Percentiles rank a stretch among this genome's conserved stretches.
Conservation (phyloP, 2,329 filamentous ascomycete species). For the Leptographium lundbergii region DNA sequence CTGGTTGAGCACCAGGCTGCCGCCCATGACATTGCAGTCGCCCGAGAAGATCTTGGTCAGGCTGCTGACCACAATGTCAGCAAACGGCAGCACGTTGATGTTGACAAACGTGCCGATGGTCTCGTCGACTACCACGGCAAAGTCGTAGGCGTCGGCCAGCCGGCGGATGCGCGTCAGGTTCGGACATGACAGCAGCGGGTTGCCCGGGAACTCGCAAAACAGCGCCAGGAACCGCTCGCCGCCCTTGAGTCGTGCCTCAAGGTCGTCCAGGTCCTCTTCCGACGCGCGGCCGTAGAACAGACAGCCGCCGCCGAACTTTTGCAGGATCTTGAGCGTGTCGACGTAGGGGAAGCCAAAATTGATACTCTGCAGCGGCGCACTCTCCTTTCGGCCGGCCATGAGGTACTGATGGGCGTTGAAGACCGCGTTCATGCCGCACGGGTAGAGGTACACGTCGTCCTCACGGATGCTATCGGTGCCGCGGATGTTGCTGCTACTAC, state of each 20-base stretch:
- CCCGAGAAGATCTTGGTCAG: conserved; percentile 96
- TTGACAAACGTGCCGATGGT: conserved; percentile 96
- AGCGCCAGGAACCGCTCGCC: conserved; percentile 72
- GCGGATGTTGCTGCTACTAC: conserved; percentile 29
- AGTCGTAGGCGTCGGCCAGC: conserved; percentile 73
- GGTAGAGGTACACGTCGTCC: conserved; percentile 79
- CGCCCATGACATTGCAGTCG: conserved; percentile 97
- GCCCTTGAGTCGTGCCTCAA: conserved; percentile 55
- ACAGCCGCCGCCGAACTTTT: conserved; percentile 88
- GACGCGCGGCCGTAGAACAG: conserved; percentile 78
- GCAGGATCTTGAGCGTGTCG: conserved; percentile 84
- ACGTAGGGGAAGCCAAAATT: conserved; percentile 97
- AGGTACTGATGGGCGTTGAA: conserved; percentile 75
- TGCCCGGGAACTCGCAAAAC: conserved; percentile 92
- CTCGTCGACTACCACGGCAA: conserved; percentile 86
- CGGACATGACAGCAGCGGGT: conserved; percentile 76
- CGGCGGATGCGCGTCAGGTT: conserved; percentile 69
- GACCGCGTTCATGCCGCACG: conserved; percentile 89
- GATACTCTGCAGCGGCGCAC: conserved; percentile 55
- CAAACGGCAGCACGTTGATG: conserved; percentile 78
- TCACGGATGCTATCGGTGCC: conserved; percentile 58
- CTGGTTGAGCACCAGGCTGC: conserved; percentile 53
- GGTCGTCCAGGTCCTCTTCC: conserved; percentile 65
- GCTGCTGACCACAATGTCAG: conserved; percentile 87
- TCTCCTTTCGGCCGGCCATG: conserved; percentile 40